phyloP scores from a whole-genome alignment of 2,329 filamentous ascomycete species.

The Paracamarosporium sp. region DNA sequence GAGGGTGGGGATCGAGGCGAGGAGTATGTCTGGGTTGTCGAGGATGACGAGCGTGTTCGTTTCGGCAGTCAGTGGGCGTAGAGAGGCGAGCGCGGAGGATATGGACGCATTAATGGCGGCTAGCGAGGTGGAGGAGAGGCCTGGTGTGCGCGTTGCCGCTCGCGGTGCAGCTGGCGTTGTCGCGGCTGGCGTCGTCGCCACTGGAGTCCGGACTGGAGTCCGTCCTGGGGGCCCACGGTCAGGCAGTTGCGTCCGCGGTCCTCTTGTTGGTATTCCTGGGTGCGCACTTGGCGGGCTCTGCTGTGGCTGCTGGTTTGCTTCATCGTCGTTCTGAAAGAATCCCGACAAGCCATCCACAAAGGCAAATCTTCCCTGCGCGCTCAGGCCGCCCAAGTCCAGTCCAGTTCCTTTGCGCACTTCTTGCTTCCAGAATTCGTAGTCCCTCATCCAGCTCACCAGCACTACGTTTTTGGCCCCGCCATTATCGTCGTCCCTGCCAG shows the following conservation, averaged over 20 bases:
- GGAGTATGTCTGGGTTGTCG: constrained; percentile 52
- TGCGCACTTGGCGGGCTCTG: neutral
- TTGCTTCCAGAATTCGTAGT: constrained; percentile 78
- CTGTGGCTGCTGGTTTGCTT: neutral
- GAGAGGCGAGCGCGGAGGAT: constrained; percentile 27
- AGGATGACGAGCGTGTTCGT: constrained; percentile 51
- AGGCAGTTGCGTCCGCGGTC: constrained; percentile 18
- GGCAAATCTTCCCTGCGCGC: constrained; percentile 65
- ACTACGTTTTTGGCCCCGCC: constrained; percentile 58
- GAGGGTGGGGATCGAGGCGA: constrained; percentile 41
- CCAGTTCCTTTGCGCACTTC: constrained; percentile 73
- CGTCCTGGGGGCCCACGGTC: constrained; percentile 26
- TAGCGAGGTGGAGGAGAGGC: constrained; percentile 31
- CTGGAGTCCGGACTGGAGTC: constrained; percentile 16
- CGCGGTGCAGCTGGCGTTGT: neutral
- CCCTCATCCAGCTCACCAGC: constrained; percentile 82
- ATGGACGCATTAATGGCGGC: constrained; percentile 32
- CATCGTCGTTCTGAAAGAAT: constrained; percentile 53
- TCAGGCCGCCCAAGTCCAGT: constrained; percentile 70
- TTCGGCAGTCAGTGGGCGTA: constrained; percentile 6
- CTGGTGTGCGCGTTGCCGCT: constrained; percentile 7
- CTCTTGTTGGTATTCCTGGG: neutral
- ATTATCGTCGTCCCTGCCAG: constrained; percentile 27
- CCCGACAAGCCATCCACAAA: constrained; percentile 78
- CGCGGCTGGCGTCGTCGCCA: neutral